Evolutionary conservation across 106 monocot species (phyloP), one percentile per base, ranked within the genome.

Genomic region (Phalaenopsis equestris): DNA sequence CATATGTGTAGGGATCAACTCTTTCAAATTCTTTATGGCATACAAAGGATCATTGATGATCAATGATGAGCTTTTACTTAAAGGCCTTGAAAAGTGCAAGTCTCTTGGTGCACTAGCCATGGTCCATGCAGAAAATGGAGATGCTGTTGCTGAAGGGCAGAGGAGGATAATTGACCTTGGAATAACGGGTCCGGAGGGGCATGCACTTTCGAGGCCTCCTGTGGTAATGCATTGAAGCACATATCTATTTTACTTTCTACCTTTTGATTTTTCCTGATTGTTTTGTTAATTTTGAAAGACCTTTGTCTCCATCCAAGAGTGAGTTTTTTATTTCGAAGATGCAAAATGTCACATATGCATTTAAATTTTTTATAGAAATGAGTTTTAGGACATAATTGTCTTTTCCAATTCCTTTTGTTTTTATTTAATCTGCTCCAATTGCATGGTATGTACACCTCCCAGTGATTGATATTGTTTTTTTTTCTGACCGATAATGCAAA

Each of bases 41-140:
- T 99, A 99, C 84, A 99, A 99, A 84, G 98, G 98, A 55, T 84
- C 93, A 18, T 81, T 99, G 41, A 99, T 99, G 98, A 83, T 99
- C 46, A 88, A 83, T 36, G 98, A 99, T 83, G 98, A 99, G 75
- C 87, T 93, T 72, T 85, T 99, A 45, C 80, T 99, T 58, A 84
- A 93, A 86, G 98, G 87, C 38, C 83, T 99, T 78, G 75, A 84
- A 48, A 99, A 87, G 72, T 99, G 98, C 88, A 99, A 99, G 77
- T 91, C 92, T 74, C 91, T 99, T 75, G 98, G 98, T 81, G 98
- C 98, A 14, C 78, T 99, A 65, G 88, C 94, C 64, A 99, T 99
- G 98, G 93, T 94, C 81, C 98, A 99, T 87, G 98, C 98, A 74
- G 98, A 99, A 83, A 99, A 99, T 88, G 98, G 98, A 78, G 98